Evolutionary conservation across 495 filamentous ascomycete species (phyloP), one percentile per base, ranked within the genome.

Genomic region (Penicillium coprophilum): DNA sequence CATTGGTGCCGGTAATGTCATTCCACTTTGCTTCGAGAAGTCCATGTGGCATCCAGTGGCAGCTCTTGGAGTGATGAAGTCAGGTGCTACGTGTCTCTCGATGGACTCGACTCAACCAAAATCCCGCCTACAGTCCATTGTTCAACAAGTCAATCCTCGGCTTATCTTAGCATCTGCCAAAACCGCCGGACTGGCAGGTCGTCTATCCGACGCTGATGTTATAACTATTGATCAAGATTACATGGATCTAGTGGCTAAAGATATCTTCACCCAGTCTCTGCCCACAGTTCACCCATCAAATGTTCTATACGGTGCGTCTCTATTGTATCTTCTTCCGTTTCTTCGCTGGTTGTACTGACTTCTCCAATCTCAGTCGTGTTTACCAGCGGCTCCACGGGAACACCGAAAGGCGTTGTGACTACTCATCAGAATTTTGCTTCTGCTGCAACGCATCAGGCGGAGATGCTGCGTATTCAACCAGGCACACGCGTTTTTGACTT

Each of bases 1-100:
- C 1, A 12, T 46, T 15, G 21, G 23, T 28, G 24, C 44, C 5
- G 23, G n/a, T 27, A 27, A 4, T 13, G 8, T 46, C 11, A n/a
- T 49, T 15, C 28, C 46, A 11, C 28, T 49, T 21, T 49, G 46
- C 30, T 49, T 49, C 9, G 46, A 49, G 19, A 49, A 49, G 17
- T 34, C 46, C n/a, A 49, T 34, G 46, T 49, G 46, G 46, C 19
- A 21, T 31, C 28, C 30, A 5, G 46, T 49, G 6, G 28, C 46
- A 36, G 30, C 28, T 3, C 46, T 49, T 9, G 46, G 46, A 20
- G 46, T 49, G 9, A 32, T 49, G 28, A 32, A 36, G 11, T 27
- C 46, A 15, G 46, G 46, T 0, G 46, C 28, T 34, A 19, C 46
- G 17, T 49, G 17, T 21, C 24, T 49, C 6, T 31, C 30, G 11